Evolutionary conservation across 2,329 filamentous ascomycete species (phyloP), one percentile per base, ranked within the genome.

Genomic region (Talaromyces sp.): DNA sequence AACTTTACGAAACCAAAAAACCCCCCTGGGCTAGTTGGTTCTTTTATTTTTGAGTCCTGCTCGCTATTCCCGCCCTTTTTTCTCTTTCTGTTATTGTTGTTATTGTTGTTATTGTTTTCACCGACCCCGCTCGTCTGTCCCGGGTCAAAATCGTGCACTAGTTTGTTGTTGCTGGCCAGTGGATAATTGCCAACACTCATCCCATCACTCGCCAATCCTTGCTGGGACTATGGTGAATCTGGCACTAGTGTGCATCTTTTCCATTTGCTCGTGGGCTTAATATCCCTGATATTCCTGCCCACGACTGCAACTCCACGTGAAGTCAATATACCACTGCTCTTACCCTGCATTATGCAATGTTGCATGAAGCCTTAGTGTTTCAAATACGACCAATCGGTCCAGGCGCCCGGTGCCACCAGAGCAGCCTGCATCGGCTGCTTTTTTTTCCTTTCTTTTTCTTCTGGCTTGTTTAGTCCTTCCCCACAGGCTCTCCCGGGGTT

Each of bases 281-380:
- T 69, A 57, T 54, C 67, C 57, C 55, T 65, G 53, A 61, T 61
- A 54, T 64, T 60, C 61, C 67, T 65, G 67, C 62, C 65, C 61
- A 69, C 70, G 57, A 68, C 65, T 62, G 71, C 69, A 27, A 65
- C 63, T 47, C 44, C 44, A 47, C 44, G 44, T 47, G 44, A 71
- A 68, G 52, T 57, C 36, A 36, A 30, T 44, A 10, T 59, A 55
- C 60, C 63, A 36, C 52, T 64, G 63, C 52, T 31, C 64, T 61
- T 60, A 52, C 18, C 27, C 30, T 53, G 50, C 28, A 23, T 23
- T 23, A 23, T 23, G 1, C 23, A 23, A 23, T 23, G 10, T 31
- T 53, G 50, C 50, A 31, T 53, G 50, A 12, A 36, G 18, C 31
- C 31, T 27, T 40, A 14, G 54, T 40, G 33, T 14, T 40, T 27